Evolutionary conservation across 306 rosid genomes (phyloP).

Genomic region (Senna tora): DNA sequence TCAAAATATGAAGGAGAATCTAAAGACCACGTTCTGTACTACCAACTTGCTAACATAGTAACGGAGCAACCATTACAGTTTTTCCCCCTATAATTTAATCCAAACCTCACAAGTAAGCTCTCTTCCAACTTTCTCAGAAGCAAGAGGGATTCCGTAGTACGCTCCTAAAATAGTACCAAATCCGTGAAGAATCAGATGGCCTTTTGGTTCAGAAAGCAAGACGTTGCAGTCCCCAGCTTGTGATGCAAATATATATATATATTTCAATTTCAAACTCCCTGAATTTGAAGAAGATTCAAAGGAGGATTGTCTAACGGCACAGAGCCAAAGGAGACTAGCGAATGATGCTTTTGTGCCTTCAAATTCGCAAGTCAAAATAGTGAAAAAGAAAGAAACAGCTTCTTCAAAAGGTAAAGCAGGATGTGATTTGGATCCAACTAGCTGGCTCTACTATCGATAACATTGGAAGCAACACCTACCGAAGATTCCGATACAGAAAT

Average conservation of each 20-base stretch:
- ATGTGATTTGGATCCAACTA: conserved; percentile 53
- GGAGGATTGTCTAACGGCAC: conserved; percentile 43
- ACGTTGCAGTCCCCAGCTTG: conserved; percentile 33
- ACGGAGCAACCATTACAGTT: conserved; percentile 37
- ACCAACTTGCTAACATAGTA: conserved; percentile 42
- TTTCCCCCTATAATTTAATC: conserved; percentile 52
- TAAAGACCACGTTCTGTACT: conserved; percentile 39
- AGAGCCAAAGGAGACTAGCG: conserved; percentile 38
- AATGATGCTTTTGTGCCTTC: conserved; percentile 50
- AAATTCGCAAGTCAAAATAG: conserved; percentile 56
- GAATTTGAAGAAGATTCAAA: conserved; percentile 38
- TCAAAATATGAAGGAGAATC: conserved; percentile 24
- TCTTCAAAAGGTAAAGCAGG: conserved; percentile 45
- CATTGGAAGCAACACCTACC: conserved; percentile 28
- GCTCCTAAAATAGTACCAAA: conserved; percentile 43
- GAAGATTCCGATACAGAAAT: conserved; percentile 53
- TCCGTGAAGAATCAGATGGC: conserved; percentile 42
- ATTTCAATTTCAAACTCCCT: conserved; percentile 34
- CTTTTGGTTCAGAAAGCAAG: conserved; percentile 66
- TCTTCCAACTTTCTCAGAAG: conserved; percentile 44
- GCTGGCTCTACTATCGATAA: conserved; percentile 45
- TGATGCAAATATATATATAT: no score
- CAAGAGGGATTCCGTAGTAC: conserved; percentile 37
- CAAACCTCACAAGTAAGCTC: conserved; percentile 29
- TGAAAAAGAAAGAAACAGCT: conserved; percentile 44